Base-by-base conservation (phyloP, 345 rosid species). In the Corchorus olitorius region DNA sequence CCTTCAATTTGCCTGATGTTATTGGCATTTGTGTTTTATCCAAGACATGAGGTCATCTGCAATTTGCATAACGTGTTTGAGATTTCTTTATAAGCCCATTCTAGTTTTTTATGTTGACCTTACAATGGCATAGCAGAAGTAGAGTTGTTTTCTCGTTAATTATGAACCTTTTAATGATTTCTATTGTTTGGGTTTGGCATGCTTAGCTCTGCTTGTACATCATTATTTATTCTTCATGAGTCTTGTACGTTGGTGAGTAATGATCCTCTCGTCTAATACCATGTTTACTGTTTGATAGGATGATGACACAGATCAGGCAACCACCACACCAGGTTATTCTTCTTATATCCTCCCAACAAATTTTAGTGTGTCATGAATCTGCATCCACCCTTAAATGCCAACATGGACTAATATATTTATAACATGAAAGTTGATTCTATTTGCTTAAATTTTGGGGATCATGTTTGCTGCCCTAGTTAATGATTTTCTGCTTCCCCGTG, bases 301-400 rank as follows among this genome's bases (percentile, higher is more conserved):
- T 76, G 99, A 93, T 66, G 96, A 95, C 37, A 43, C 71, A 62
- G 97, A 95, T 60, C 90, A 89, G 54, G 77, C 91, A 52, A 84
- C 89, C 65, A 71, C 75, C 34, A 77, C 76, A 79, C 90, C 97
- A 88, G 99, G 98, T 94, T 79, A 65, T 73, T 84, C 52, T 64
- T 81, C 73, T 79, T 11, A 49, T 39, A 15, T 62, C 48, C 16
- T 65, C 22, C 22, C 11, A 76, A 62, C 16, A 66, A 3, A 19
- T 68, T 59, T 45, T 60, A 11, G 53, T 50, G 15, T 65, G 13
- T 58, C 22, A 35, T 69, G 48, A 53, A 70, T 33, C 45, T 69
- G 53, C 59, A 1, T 6, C 6, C 19, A 27, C 65, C 10, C 48
- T 63, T 37, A 27, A 15, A 73, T 11, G 20, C 66, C 1, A 15